Base-by-base conservation (phyloP, 345 rosid species). In the Punica granatum region DNA sequence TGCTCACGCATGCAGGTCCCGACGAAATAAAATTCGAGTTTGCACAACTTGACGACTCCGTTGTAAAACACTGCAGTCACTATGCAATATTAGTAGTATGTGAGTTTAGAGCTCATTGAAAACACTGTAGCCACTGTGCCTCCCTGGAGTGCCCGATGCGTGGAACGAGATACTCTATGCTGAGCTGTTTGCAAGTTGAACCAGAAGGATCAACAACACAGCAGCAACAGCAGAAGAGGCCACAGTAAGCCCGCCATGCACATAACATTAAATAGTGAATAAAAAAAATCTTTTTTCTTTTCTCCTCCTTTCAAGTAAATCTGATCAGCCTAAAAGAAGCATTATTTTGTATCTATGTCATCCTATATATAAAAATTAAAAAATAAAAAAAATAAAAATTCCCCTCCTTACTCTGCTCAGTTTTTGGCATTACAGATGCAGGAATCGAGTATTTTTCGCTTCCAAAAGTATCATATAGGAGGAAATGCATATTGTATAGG, bases 61-160 rank as follows among this genome's bases (percentile, higher is more conserved):
- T n/a, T n/a, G n/a, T n/a, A n/a, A n/a, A n/a, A n/a, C n/a, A n/a
- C n/a, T n/a, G n/a, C n/a, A n/a, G n/a, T n/a, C n/a, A n/a, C n/a
- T n/a, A n/a, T n/a, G n/a, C n/a, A n/a, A n/a, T n/a, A n/a, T n/a
- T n/a, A n/a, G n/a, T n/a, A n/a, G n/a, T n/a, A n/a, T n/a, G n/a
- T n/a, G n/a, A n/a, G n/a, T n/a, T n/a, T n/a, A n/a, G n/a, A n/a
- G n/a, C n/a, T n/a, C n/a, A n/a, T n/a, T n/a, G n/a, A n/a, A n/a
- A n/a, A n/a, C n/a, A 94, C 69, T 94, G 99, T 80, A 91, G 99
- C 81, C 99, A 94, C 43, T 94, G 99, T 94, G 99, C 80, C 96
- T 94, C 63, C 98, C 99, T 0, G 99, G 99, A 0, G 98, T 94
- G 31, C 99, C 98, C 0, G 99, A 94, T 66, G 72, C 87, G 0